Evolutionary conservation across 169 alveolate species (phyloP).

Genomic region (Cryptosporidium parvum): DNA sequence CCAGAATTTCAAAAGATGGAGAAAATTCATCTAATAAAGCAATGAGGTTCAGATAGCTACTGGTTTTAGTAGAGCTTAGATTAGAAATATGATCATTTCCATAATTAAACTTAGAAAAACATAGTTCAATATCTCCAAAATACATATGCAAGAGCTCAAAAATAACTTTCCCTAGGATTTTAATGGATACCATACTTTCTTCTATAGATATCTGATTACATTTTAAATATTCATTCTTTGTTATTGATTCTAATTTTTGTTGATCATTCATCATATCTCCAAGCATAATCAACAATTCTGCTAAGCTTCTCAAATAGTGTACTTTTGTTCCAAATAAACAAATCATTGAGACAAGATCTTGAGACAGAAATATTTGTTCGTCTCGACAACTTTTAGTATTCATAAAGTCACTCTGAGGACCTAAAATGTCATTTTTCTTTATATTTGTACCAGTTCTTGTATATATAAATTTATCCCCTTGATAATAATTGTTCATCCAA

Average conservation of each 20-base stretch:
- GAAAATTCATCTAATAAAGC: conserved; percentile 3
- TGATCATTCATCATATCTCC: background rate
- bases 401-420: background rate
- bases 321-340: conserved; percentile 48
- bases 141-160: conserved; percentile 14
- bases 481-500: conserved; percentile 43
- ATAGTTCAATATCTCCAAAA: background rate
- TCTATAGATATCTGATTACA: background rate
- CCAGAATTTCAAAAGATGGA: conserved; percentile 31
- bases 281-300: conserved; percentile 4
- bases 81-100: background rate
- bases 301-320: conserved; percentile 29
- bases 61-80: background rate
- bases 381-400: background rate
- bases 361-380: conserved; percentile 15
- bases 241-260: background rate
- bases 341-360: conserved; percentile 5
- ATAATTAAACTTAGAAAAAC: background rate
- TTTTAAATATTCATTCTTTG: background rate
- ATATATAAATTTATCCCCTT: conserved; percentile 28
- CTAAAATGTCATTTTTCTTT: background rate
- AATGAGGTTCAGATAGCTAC: background rate
- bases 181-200: conserved; percentile 6
- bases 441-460: background rate
- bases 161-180: background rate